A percentile compares a stretch with the other conserved stretches of the same genome.
These are phyloP conservation scores for Bondarzewia mesenterica DNA, from an alignment of 1,284 basidiomycete genomes.

Conservation along the genomic window DNA sequence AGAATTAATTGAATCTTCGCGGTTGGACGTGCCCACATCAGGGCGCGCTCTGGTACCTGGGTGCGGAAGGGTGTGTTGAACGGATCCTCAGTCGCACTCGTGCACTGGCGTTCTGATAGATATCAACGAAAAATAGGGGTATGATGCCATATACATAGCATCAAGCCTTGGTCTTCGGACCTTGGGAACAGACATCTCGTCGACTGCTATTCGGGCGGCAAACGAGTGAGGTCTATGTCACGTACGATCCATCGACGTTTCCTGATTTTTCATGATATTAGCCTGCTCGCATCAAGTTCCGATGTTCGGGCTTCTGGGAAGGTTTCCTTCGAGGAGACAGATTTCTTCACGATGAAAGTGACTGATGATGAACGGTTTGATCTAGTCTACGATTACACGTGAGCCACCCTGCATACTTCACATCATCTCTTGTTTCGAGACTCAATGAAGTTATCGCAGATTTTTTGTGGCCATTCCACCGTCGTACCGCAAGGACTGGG, in stretches of 20 bases:
- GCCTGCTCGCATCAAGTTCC: not conserved
- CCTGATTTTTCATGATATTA: not conserved
- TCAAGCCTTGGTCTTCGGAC: not conserved
- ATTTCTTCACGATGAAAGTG: constrained; percentile 46
- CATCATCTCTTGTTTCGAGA: too few relatives aligned
- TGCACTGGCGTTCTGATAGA: not conserved
- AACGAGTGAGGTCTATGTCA: not conserved
- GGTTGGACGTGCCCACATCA: not conserved
- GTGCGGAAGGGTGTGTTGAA: not conserved
- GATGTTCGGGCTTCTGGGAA: constrained; percentile 9
- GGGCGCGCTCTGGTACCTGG: not conserved
- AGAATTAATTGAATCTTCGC: not conserved
- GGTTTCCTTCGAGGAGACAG: constrained; percentile 30
- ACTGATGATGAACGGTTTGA: constrained; percentile 38
- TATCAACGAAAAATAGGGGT: not conserved
- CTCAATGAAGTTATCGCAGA: constrained; percentile 32
- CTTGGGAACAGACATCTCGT: not conserved
- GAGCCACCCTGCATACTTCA: too few relatives aligned
- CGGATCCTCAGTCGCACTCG: too few relatives aligned
- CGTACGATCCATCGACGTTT: too few relatives aligned
- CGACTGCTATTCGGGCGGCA: not conserved
- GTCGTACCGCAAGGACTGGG: constrained; percentile 46
- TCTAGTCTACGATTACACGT: constrained; percentile 66
- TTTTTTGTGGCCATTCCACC: constrained; percentile 71
- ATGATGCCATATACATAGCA: not conserved